Evolutionary conservation across 352 stramenopile genomes (phyloP).

Genomic region (Blastocystis sp.): DNA sequence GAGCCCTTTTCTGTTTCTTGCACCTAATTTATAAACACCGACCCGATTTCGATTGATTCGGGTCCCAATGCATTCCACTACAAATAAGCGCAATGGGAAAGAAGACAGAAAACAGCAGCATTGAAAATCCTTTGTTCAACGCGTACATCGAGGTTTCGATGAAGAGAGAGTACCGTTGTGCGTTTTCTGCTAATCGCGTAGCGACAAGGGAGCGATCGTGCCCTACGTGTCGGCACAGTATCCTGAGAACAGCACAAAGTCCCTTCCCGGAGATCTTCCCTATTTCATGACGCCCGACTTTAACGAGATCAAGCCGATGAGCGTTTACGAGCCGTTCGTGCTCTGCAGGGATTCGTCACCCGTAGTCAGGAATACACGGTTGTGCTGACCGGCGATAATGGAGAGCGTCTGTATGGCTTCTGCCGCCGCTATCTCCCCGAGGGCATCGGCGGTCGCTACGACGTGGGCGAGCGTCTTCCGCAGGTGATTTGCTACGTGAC

Average conservation of each 20-base stretch:
- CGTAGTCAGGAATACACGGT: conserved; percentile 74
- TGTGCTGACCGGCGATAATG: conserved; percentile 69
- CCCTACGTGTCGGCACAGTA: conserved; percentile 61
- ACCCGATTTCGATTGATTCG: background rate
- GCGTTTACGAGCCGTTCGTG: conserved; percentile 56
- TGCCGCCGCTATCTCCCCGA: conserved; percentile 64
- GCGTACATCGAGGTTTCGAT: conserved; percentile 71
- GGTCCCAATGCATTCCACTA: background rate
- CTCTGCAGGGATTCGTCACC: background rate
- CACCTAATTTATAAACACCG: background rate
- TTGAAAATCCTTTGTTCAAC: conserved; percentile 39
- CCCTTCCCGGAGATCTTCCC: conserved; percentile 68
- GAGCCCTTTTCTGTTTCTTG: background rate
- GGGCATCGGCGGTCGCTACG: conserved; percentile 62
- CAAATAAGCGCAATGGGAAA: conserved; percentile 14
- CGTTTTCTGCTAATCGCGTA: conserved; percentile 2
- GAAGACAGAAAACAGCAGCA: background rate
- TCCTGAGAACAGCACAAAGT: conserved; percentile 68
- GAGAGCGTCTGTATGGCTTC: conserved; percentile 72
- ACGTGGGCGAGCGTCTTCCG: conserved; percentile 64
- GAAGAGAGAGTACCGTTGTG: conserved; percentile 29
- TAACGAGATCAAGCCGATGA: conserved; percentile 74
- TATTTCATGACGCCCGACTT: conserved; percentile 71
- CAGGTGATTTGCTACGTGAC: conserved; percentile 72
- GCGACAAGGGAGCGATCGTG: conserved; percentile 52